phyloP scores from a whole-genome alignment of 164 flowering plant genomes.

The Tinospora cordifolia region DNA sequence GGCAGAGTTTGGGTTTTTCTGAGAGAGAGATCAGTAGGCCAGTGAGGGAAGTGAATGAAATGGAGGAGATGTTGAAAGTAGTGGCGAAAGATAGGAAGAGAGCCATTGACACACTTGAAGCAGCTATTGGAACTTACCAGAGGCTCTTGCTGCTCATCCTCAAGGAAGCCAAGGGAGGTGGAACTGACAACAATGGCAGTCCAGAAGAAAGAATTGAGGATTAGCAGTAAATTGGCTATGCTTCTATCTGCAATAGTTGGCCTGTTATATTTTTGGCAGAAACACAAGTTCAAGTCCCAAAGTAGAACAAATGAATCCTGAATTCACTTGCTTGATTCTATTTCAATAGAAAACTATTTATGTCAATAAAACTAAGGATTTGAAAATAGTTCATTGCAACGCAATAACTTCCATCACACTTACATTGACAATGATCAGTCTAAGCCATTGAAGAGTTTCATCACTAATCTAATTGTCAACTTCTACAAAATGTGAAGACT shows the following conservation, averaged over 20 bases:
- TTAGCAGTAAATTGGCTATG: not conserved
- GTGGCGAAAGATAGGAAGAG: constrained; percentile 32
- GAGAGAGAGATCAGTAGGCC: constrained; percentile 19
- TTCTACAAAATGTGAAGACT: too few relatives aligned
- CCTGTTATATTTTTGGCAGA: not conserved
- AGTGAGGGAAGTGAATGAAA: constrained; percentile 23
- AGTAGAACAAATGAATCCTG: too few relatives aligned
- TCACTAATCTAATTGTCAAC: too few relatives aligned
- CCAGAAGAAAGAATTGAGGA: not conserved
- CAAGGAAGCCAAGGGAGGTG: constrained; percentile 35
- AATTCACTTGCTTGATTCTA: too few relatives aligned
- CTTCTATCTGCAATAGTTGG: not conserved
- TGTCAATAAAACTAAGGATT: too few relatives aligned
- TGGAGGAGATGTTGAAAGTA: constrained; percentile 26
- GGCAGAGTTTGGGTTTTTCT: constrained; percentile 10
- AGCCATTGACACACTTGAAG: constrained; percentile 37
- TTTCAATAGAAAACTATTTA: too few relatives aligned
- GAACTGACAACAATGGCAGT: not conserved
- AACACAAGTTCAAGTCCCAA: too few relatives aligned
- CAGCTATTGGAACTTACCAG: constrained; percentile 35
- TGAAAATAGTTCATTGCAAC: too few relatives aligned
- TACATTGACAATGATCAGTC: too few relatives aligned
- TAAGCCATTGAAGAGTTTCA: too few relatives aligned
- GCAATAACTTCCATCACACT: too few relatives aligned
- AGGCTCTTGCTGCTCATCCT: constrained; percentile 40